phyloP scores from a whole-genome alignment of 2,329 filamentous ascomycete genomes.

The Penicillium concentricum region DNA sequence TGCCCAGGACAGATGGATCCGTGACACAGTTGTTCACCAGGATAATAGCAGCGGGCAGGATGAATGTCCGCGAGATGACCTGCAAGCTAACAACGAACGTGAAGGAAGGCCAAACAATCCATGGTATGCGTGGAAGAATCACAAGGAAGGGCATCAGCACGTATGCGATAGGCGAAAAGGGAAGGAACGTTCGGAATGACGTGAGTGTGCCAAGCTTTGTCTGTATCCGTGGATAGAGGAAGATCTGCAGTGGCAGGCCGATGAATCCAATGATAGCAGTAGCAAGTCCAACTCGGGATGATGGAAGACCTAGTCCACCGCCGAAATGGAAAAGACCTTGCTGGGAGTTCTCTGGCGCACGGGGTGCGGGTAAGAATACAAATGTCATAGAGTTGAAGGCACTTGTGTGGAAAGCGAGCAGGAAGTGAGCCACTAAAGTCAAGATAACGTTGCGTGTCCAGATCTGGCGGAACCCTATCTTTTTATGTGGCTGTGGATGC shows the following conservation, averaged over 20 bases:
- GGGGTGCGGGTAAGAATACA: conserved; percentile 72
- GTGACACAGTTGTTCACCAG: conserved; percentile 61
- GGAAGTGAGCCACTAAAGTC: conserved; percentile 62
- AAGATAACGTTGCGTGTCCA: conserved; percentile 56
- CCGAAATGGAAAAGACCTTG: conserved; percentile 57
- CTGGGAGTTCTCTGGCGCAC: conserved; percentile 48
- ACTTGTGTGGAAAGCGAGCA: conserved; percentile 71
- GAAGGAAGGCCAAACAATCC: conserved; percentile 64
- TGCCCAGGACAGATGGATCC: conserved; percentile 56
- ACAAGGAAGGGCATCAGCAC: conserved; percentile 68
- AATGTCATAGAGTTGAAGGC: conserved; percentile 76
- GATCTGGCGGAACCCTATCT: conserved; percentile 50
- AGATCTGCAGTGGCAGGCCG: conserved; percentile 70
- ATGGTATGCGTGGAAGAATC: conserved; percentile 58
- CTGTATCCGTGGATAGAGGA: conserved; percentile 69
- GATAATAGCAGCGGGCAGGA: conserved; percentile 59
- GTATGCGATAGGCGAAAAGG: conserved; percentile 70
- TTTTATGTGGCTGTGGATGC: conserved; percentile 39
- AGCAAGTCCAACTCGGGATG: conserved; percentile 69
- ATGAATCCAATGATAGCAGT: conserved; percentile 74
- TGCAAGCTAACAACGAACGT: conserved; percentile 65
- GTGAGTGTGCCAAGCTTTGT: conserved; percentile 65
- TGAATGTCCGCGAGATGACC: conserved; percentile 71
- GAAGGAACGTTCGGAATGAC: conserved; percentile 67
- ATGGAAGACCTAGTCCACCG: conserved; percentile 72